Evolutionary conservation across 2,329 filamentous ascomycete species (phyloP), one percentile per base, ranked within the genome.

Genomic region (Colletotrichum ledebouriae): DNA sequence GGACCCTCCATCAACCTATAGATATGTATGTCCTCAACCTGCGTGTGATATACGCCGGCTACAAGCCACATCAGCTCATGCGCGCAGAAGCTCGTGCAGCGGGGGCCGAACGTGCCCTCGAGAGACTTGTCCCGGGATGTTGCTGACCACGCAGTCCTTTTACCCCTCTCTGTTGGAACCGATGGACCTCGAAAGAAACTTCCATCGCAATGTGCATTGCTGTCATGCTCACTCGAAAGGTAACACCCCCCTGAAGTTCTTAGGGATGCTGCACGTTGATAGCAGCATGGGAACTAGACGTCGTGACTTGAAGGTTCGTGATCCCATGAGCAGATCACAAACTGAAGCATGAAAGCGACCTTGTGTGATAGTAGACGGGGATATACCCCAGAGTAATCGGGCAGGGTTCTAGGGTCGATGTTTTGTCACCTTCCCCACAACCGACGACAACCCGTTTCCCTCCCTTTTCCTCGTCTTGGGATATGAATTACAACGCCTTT

Each of bases 321-420:
- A 22, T 25, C 17, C 34, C 61, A 13, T 65, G 42, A 53, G 60
- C 10, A 56, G 61, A 65, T 59, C 60, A 22, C 29, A 44, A 39
- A 42, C 29, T 9, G 6, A 9, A 29, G 29, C 29, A 29, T 53
- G 25, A 41, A 10, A 46, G 55, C 17, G 46, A 55, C 33, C 42
- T 20, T 67, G 44, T 49, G 49, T 59, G 49, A 59, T 59, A 49
- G 42, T 41, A 60, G 55, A 46, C 42, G 55, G 62, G 61, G 55
- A 29, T 29, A 37, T 55, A 53, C 34, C 22, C 66, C 66, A 33
- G 42, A 55, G 55, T 61, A 52, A 49, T 56, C 44, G 42, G 37
- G 42, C 56, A 66, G 49, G 66, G 61, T n/a, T 66, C 56, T 13
- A 29, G 66, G 60, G 49, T 11, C 59, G 12, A 42, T 50, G 59